These are phyloP conservation scores for Botrytis fabae DNA, from an alignment of 2,329 filamentous ascomycete species.

Conservation along the genomic window DNA sequence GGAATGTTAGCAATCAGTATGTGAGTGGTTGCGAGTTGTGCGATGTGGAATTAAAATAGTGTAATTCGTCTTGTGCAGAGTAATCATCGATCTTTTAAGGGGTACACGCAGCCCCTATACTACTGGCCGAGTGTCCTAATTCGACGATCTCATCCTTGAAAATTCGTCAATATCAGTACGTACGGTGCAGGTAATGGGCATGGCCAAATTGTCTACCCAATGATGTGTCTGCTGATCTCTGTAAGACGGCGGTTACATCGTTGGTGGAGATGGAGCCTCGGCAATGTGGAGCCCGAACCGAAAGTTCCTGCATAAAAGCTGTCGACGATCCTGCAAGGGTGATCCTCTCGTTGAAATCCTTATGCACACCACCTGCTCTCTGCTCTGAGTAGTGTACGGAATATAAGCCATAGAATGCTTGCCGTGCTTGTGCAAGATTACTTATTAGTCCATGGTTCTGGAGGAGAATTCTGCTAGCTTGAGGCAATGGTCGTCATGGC, in stretches of 20 bases:
- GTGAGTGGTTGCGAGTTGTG: not conserved
- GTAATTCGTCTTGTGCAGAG: not conserved
- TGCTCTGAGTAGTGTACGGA: not conserved
- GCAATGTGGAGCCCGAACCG: conserved; percentile 10
- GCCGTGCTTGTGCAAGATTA: not conserved
- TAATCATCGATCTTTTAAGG: not conserved
- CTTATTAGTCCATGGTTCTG: not conserved
- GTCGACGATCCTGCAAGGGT: conserved; percentile 12
- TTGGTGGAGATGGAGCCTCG: not conserved
- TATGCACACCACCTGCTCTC: conserved; percentile 12
- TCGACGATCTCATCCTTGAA: not conserved
- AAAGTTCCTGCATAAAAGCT: conserved; percentile 21
- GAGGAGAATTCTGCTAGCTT: not conserved
- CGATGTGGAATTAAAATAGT: not conserved
- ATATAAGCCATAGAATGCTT: not conserved
- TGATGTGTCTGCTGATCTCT: conserved; percentile 10
- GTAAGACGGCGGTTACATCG: conserved; percentile 1
- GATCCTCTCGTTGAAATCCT: not conserved
- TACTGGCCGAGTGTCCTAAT: not conserved
- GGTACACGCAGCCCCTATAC: conserved; percentile 1
- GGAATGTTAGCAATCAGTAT: not conserved
- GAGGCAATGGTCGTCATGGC: not conserved
- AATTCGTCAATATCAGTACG: not conserved
- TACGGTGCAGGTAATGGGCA: not conserved
- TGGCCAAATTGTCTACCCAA: conserved; percentile 3